These are phyloP conservation scores for Cornus kousa DNA, from an alignment of 148 eudicot genomes.

Conservation along the genomic window DNA sequence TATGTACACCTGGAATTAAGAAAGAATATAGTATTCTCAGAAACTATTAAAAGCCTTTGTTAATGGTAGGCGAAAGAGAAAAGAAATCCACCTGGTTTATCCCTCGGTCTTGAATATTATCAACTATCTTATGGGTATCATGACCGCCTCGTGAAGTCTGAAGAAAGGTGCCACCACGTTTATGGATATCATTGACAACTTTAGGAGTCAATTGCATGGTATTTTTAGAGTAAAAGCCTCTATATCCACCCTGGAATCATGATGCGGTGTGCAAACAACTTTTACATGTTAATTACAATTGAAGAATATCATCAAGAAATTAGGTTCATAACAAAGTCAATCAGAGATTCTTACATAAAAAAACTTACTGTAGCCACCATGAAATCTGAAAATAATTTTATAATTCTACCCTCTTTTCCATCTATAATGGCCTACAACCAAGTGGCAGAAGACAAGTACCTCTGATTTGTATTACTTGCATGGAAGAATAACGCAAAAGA, in stretches of 20 bases:
- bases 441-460: not conserved
- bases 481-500: not conserved
- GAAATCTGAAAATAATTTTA: not conserved
- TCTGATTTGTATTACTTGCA: not conserved
- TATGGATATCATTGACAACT: slow-evolving; percentile 80
- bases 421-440: not conserved
- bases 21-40: not conserved
- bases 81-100: slow-evolving; percentile 66
- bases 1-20: slow-evolving; percentile 47
- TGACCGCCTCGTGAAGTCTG: slow-evolving; percentile 95
- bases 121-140: slow-evolving; percentile 83
- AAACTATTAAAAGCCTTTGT: not conserved
- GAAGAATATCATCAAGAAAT: not conserved
- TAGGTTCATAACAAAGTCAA: not conserved
- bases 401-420: not conserved
- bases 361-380: not conserved
- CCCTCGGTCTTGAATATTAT: slow-evolving; percentile 87
- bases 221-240: slow-evolving; percentile 84
- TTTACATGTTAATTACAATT: not conserved
- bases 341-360: not conserved
- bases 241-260: slow-evolving; percentile 73
- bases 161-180: slow-evolving; percentile 89
- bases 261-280: not conserved
- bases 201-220: slow-evolving; percentile 80
- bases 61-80: slow-evolving; percentile 1